Evolutionary conservation across 2,329 filamentous ascomycete species (phyloP).

Genomic region (Aureobasidium sp.): DNA sequence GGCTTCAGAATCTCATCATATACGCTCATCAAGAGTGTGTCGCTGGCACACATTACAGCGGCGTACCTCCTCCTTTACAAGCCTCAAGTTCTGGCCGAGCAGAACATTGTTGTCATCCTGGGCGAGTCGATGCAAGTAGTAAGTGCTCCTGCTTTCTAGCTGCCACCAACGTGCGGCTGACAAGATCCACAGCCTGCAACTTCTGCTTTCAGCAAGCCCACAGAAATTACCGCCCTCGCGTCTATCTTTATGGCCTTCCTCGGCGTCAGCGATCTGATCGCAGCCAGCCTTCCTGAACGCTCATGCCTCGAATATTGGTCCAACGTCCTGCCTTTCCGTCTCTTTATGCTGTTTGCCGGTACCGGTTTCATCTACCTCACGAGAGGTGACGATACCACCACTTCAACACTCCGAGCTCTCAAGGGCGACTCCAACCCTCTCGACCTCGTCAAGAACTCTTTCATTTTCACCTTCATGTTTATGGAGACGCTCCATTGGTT

Average conservation of each 20-base stretch:
- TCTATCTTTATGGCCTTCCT: slow-evolving; percentile 65
- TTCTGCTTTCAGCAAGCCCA: slow-evolving; percentile 60
- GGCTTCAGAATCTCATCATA: slow-evolving; percentile 65
- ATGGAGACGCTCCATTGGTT: slow-evolving; percentile 81
- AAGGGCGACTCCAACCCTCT: slow-evolving; percentile 28
- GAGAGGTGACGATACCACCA: slow-evolving; percentile 49
- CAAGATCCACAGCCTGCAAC: slow-evolving; percentile 50
- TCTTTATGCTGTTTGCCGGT: slow-evolving; percentile 55
- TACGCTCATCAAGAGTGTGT: slow-evolving; percentile 73
- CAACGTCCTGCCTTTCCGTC: slow-evolving; percentile 55
- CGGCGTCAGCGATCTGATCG: slow-evolving; percentile 41
- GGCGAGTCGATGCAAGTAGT: slow-evolving; percentile 81
- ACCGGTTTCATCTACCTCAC: slow-evolving; percentile 57
- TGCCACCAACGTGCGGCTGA: background rate
- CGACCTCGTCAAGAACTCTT: slow-evolving; percentile 70
- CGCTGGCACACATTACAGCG: slow-evolving; percentile 76
- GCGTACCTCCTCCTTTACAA: slow-evolving; percentile 76
- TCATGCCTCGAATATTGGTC: slow-evolving; percentile 42
- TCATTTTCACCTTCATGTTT: slow-evolving; percentile 80
- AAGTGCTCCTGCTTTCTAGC: slow-evolving; percentile 25
- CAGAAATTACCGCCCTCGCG: slow-evolving; percentile 58
- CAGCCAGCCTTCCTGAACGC: slow-evolving; percentile 39
- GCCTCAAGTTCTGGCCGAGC: slow-evolving; percentile 66
- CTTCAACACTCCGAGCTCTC: slow-evolving; percentile 20
- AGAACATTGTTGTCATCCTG: slow-evolving; percentile 71